Conservation (phyloP, 2,329 filamentous ascomycete species). For the Aquanectria penicillioides region DNA sequence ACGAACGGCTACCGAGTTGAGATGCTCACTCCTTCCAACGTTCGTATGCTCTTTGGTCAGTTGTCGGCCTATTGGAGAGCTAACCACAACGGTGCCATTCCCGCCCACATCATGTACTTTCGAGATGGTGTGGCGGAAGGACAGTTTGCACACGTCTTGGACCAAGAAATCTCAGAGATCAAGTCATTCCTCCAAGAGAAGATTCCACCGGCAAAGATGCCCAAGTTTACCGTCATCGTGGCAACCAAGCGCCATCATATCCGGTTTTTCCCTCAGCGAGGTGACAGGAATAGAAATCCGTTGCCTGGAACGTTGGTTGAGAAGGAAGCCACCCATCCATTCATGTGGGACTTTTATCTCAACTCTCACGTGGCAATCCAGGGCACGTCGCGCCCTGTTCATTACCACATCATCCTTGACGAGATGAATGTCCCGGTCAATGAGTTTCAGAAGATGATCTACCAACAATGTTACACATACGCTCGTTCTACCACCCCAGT, state of each 20-base stretch:
- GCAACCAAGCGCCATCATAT: slow-evolving; percentile 95
- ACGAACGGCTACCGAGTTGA: slow-evolving; percentile 87
- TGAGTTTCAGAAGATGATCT: slow-evolving; percentile 86
- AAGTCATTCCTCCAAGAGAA: slow-evolving; percentile 64
- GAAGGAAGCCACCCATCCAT: slow-evolving; percentile 87
- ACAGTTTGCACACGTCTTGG: slow-evolving; percentile 82
- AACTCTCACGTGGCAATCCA: slow-evolving; percentile 80
- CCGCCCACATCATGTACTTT: slow-evolving; percentile 87
- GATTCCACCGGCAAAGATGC: slow-evolving; percentile 47
- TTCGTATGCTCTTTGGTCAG: slow-evolving; percentile 71
- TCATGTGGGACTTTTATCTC: slow-evolving; percentile 87
- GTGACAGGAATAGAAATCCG: slow-evolving; percentile 82
- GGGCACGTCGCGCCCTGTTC: slow-evolving; percentile 90
- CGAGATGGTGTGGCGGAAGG: slow-evolving; percentile 92
- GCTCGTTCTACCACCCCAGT: slow-evolving; percentile 92
- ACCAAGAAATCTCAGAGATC: slow-evolving; percentile 80
- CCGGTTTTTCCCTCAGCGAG: slow-evolving; percentile 82
- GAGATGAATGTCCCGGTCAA: slow-evolving; percentile 75
- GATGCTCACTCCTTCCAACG: slow-evolving; percentile 76
- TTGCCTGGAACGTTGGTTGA: slow-evolving; percentile 90
- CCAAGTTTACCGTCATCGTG: slow-evolving; percentile 86
- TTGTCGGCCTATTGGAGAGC: slow-evolving; percentile 74
- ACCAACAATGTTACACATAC: slow-evolving; percentile 95
- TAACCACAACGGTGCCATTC: slow-evolving; percentile 55
- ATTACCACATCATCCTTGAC: slow-evolving; percentile 90